Base-by-base conservation (phyloP, 345 rosid genomes). In the Populus davidiana region DNA sequence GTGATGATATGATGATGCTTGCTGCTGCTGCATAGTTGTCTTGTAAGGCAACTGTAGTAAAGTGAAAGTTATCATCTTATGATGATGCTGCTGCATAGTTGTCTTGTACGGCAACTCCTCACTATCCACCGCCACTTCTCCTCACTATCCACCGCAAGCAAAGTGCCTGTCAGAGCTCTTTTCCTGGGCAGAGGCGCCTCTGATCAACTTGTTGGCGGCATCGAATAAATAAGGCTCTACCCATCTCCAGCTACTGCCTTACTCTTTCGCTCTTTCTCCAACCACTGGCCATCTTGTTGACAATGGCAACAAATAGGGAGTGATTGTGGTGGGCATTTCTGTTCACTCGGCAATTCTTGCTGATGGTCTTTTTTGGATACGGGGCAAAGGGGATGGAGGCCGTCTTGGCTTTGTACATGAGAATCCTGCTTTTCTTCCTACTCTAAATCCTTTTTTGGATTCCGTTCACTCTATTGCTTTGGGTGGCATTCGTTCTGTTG, bases 321-420 rank as follows among this genome's bases (percentile, higher is more conserved):
- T 47, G 16, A 8, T 63, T 17, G 86, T 83, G 47, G 76, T 91
- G n/a, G 97, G 96, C 41, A 87, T 96, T 52, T 90, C 93, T 96
- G 78, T 96, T 78, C 98, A 96, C 73, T 92, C 98, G 1, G 92
- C 92, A 56, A 70, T 92, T 76, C 67, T 89, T 1, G 82, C 88
- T 56, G 87, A 88, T 25, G 94, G 97, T 18, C 83, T 86, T 78
- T 52, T 93, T 21, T 93, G 96, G 97, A 75, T 91, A 70, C 93
- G 96, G 99, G 99, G 99, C 1, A 93, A 92, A 87, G 98, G 99
- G 18, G 98, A 91, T 67, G 98, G 98, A n/a, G 96, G 97, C 18
- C 89, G 98, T 54, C 85, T 95, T 59, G 98, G 97, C 39, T 87
- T 95, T 67, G 98, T 98, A 12, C 94, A 91, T 36, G 99, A 95